phyloP scores from a whole-genome alignment of 192 early-diverging fungal species.

The Haplosporangium gracile region DNA sequence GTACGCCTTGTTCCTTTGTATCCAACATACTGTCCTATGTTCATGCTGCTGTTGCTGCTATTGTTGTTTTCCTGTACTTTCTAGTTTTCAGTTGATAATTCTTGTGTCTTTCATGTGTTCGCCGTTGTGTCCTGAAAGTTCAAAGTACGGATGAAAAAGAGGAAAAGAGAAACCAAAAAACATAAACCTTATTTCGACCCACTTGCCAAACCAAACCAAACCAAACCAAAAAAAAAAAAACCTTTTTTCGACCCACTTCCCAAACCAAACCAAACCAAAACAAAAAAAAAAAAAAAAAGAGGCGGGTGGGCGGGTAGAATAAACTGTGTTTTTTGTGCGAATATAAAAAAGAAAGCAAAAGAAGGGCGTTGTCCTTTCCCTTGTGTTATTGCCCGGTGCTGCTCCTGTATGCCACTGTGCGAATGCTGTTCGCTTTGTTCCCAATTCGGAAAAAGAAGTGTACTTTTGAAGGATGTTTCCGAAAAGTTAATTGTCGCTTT shows the following conservation, averaged over 20 bases:
- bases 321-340: not conserved
- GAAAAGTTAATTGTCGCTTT: not conserved
- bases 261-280: no score
- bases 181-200: constrained; percentile 5
- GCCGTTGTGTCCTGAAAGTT: not conserved
- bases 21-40: no score
- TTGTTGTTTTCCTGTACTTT: not conserved
- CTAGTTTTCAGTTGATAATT: not conserved
- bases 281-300: not conserved
- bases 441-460: not conserved
- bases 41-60: not conserved
- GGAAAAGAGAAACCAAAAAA: not conserved
- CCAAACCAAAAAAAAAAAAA: not conserved
- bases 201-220: not conserved
- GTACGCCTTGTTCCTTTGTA: no score
- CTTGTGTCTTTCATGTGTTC: constrained; percentile 3
- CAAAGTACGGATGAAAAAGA: no score
- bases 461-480: not conserved
- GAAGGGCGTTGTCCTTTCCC: not conserved
- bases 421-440: not conserved
- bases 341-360: not conserved
- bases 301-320: not conserved
- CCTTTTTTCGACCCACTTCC: not conserved
- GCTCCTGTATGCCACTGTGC: not conserved
- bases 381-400: not conserved